Conservation (phyloP, 75 land plant genomes). For the Cunninghamia lanceolata region DNA sequence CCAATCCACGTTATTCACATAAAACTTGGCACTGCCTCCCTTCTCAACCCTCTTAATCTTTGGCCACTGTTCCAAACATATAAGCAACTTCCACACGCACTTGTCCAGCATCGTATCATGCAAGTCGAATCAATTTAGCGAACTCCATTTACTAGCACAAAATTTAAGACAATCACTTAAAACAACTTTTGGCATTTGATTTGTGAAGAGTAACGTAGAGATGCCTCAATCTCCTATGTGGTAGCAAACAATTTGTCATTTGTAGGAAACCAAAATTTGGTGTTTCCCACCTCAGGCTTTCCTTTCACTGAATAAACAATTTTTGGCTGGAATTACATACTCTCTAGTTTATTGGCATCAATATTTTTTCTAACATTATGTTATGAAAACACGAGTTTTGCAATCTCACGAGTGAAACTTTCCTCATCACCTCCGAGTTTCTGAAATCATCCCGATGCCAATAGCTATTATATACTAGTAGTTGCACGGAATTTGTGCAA, state of each 20-base stretch:
- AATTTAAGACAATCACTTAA: too few species aligned
- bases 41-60: too few species aligned
- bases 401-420: background rate
- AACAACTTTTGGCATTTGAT: background rate
- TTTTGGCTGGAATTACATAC: background rate
- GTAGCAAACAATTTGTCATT: background rate
- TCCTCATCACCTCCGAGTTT: background rate
- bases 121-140: too few species aligned
- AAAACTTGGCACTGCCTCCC: too few species aligned
- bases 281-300: background rate
- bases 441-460: too few species aligned
- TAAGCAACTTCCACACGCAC: too few species aligned
- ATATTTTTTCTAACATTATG: background rate
- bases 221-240: background rate
- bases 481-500: too few species aligned
- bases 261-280: background rate
- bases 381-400: background rate
- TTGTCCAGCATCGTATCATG: too few species aligned
- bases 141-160: too few species aligned
- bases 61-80: too few species aligned
- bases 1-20: too few species aligned
- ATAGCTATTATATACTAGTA: too few species aligned
- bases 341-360: background rate
- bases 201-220: background rate
- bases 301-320: background rate